These are phyloP conservation scores for Leptographium procerum DNA, from an alignment of 2,329 filamentous ascomycete species.

Conservation along the genomic window DNA sequence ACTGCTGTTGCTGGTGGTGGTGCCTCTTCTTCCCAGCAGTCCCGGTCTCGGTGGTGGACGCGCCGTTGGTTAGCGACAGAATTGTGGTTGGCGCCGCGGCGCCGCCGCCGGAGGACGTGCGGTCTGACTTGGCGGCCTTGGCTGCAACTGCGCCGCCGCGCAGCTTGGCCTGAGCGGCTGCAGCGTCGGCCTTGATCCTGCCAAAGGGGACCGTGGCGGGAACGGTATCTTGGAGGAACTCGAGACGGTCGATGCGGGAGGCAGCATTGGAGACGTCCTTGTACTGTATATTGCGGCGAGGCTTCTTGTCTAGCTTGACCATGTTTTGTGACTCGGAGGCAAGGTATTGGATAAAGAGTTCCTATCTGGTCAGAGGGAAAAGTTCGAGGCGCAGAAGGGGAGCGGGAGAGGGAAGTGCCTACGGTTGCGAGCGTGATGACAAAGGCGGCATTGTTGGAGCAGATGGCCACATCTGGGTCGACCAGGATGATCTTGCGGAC, in stretches of 20 bases:
- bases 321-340: constrained; percentile 76
- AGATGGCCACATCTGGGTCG: constrained; percentile 75
- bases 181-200: constrained; percentile 57
- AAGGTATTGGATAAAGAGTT: constrained; percentile 92
- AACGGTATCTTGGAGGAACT: constrained; percentile 86
- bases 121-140: constrained; percentile 1
- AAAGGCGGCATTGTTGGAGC: constrained; percentile 89
- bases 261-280: constrained; percentile 84
- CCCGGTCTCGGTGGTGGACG: not conserved
- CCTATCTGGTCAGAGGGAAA: constrained; percentile 36
- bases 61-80: constrained; percentile 7
- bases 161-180: constrained; percentile 35
- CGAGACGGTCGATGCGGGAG: constrained; percentile 79
- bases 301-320: constrained; percentile 83
- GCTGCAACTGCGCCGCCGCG: constrained; percentile 13
- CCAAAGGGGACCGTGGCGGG: constrained; percentile 77
- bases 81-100: constrained; percentile 10
- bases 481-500: constrained; percentile 91
- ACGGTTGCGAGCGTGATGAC: constrained; percentile 85
- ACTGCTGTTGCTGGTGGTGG: constrained; percentile 7
- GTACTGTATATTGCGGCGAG: constrained; percentile 89
- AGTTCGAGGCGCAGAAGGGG: not conserved
- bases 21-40: constrained; percentile 2
- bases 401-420: constrained; percentile 17
- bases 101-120: constrained; percentile 1